Percentiles rank a stretch among this genome's conserved stretches.
Evolutionary conservation across 345 rosid genomes (phyloP).

Genomic region (Rhizophora mangle): DNA sequence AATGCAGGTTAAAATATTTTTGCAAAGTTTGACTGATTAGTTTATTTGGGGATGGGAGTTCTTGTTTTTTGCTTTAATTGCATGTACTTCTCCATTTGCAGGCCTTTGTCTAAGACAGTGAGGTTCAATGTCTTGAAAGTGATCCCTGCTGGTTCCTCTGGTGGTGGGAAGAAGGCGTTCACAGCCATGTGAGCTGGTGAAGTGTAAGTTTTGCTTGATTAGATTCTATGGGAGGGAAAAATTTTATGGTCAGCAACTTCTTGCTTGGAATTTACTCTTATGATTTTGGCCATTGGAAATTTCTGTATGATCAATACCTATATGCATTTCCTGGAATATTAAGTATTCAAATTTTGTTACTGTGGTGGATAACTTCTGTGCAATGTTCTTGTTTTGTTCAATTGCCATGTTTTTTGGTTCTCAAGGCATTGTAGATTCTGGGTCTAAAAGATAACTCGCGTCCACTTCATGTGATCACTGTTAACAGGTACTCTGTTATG

Average conservation of each 20-base stretch:
- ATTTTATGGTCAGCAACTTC: neutral
- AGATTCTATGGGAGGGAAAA: neutral
- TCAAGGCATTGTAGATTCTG: no score
- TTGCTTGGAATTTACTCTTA: neutral
- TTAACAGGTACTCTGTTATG: no score
- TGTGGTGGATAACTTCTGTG: no score
- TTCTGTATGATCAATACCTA: neutral
- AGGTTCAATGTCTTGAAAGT: constrained; percentile 80
- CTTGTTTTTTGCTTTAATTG: neutral
- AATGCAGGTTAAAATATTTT: constrained; percentile 53
- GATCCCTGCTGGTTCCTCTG: constrained; percentile 77
- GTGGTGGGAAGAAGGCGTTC: constrained; percentile 63
- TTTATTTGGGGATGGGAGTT: neutral
- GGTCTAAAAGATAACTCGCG: no score
- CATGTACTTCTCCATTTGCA: neutral
- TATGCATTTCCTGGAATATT: no score
- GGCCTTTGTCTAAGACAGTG: constrained; percentile 78
- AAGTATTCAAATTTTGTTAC: no score
- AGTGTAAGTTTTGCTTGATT: neutral
- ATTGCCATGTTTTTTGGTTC: no score
- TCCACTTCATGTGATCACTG: no score
- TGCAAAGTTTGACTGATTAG: neutral
- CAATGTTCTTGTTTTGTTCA: no score
- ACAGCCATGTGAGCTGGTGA: constrained; percentile 36
- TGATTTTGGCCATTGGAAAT: neutral